Base-by-base conservation (phyloP, 345 rosid species). In the Camelina laxa region DNA sequence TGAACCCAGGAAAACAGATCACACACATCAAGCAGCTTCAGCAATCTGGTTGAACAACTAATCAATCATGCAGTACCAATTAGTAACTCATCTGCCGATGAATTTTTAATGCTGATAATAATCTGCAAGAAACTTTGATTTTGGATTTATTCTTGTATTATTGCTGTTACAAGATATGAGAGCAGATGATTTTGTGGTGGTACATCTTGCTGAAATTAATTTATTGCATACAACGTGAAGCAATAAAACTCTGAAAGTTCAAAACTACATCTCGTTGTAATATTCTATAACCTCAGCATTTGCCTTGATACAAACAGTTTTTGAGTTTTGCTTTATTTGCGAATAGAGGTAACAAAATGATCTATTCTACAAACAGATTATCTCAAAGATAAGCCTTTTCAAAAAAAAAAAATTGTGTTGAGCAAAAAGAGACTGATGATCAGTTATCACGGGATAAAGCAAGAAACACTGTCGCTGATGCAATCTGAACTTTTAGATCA, bases 1-100 rank as follows among this genome's bases (percentile, higher is more conserved):
- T 95, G 85, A 95, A 90, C 80, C 99, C 99, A 48, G 99, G 97
- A 36, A 90, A 90, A 80, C 88, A 95, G 86, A 95, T 95, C 62
- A 35, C 35, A 70, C 80, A 90, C 68, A 92, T 95, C 91, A 95
- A 95, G 85, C 81, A 77, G 9, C 80, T 77, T 77, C 80, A 76
- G 66, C 39, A 35, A 48, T 70, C 75, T 48, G 50, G 13, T 36
- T 70, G 24, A 70, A 45, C 44, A 49, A 27, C 38, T 41, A 49
- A 48, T 58, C 54, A 24, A 17, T 19, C 21, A 8, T 0, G 22
- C 64, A 51, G 33, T 15, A 50, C 73, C 33, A 36, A 12, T 47
- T 47, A 36, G 56, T 35, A 35, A 22, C 79, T 68, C 38, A 53
- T 69, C 59, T 4, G 27, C 48, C 17, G 5, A 60, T 53, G 22